These are phyloP conservation scores for Botrytis cinerea DNA, from an alignment of 2,329 filamentous ascomycete species.

Conservation along the genomic window DNA sequence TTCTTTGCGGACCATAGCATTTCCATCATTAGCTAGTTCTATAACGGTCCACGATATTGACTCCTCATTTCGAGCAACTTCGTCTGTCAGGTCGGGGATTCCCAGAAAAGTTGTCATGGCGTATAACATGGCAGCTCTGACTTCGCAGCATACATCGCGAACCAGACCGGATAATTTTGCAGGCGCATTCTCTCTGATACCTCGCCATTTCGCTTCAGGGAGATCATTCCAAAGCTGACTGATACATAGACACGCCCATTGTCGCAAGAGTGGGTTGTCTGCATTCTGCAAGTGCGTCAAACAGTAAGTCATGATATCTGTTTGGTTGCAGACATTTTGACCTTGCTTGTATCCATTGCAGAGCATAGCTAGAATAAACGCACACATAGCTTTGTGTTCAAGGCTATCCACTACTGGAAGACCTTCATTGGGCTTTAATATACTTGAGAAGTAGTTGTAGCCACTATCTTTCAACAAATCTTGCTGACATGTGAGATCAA, in stretches of 20 bases:
- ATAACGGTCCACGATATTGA: slow-evolving; percentile 85
- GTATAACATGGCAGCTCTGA: slow-evolving; percentile 89
- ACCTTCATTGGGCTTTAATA: slow-evolving; percentile 79
- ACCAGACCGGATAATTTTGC: slow-evolving; percentile 77
- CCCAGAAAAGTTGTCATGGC: slow-evolving; percentile 93
- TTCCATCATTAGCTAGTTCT: slow-evolving; percentile 91
- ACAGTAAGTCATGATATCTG: slow-evolving; percentile 87
- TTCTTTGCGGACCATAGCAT: slow-evolving; percentile 90
- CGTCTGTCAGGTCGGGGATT: slow-evolving; percentile 87
- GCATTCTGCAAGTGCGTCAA: slow-evolving; percentile 80
- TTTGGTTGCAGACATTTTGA: slow-evolving; percentile 86
- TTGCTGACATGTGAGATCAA: slow-evolving; percentile 89
- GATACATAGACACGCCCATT: slow-evolving; percentile 95
- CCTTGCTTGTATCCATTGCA: slow-evolving; percentile 94
- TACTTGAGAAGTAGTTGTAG: slow-evolving; percentile 94
- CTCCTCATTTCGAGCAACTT: slow-evolving; percentile 89
- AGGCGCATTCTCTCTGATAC: slow-evolving; percentile 82
- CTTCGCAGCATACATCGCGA: slow-evolving; percentile 86
- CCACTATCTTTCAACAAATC: slow-evolving; percentile 96
- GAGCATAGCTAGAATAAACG: slow-evolving; percentile 95
- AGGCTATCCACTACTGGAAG: slow-evolving; percentile 85
- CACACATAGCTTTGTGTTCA: slow-evolving; percentile 98
- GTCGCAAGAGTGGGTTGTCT: slow-evolving; percentile 83
- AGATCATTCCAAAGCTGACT: slow-evolving; percentile 93
- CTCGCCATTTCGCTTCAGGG: slow-evolving; percentile 91